These are phyloP conservation scores for Eucalyptus regnans DNA, from an alignment of 345 rosid genomes.

Conservation along the genomic window DNA sequence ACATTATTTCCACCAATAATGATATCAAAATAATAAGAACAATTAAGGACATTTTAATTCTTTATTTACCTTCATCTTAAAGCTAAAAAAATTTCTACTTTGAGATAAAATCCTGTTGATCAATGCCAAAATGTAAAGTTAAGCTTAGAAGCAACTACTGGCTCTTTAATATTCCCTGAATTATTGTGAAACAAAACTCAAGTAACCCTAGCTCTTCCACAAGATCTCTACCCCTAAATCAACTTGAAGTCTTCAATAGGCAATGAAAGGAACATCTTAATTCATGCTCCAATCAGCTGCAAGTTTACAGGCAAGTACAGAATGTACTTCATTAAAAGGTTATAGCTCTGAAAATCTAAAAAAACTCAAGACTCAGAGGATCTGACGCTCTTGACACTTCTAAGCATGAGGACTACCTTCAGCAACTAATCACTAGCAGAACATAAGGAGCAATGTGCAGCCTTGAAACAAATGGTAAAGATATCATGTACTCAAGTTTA, in stretches of 20 bases:
- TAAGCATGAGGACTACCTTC: not conserved
- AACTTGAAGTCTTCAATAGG: not conserved
- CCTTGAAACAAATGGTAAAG: not conserved
- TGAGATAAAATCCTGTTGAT: not conserved
- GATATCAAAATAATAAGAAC: not conserved
- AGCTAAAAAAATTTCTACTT: not conserved
- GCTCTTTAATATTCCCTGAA: not conserved
- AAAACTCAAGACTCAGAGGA: not conserved
- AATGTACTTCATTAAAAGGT: not conserved
- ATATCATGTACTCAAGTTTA: not conserved
- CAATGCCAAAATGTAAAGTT: not conserved
- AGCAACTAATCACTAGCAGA: not conserved
- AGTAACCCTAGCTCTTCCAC: not conserved
- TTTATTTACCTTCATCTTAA: not conserved
- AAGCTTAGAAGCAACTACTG: not conserved
- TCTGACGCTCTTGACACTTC: not conserved
- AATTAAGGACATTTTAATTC: not conserved
- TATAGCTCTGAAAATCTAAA: not conserved
- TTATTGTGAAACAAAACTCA: not conserved
- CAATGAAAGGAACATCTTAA: not conserved
- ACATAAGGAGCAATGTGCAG: not conserved
- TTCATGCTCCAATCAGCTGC: not conserved
- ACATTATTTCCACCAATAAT: not conserved
- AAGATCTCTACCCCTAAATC: not conserved
- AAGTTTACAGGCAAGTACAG: not conserved